phyloP scores from a whole-genome alignment of 805 yeast genomes.

The Candida methanosorbosa region DNA sequence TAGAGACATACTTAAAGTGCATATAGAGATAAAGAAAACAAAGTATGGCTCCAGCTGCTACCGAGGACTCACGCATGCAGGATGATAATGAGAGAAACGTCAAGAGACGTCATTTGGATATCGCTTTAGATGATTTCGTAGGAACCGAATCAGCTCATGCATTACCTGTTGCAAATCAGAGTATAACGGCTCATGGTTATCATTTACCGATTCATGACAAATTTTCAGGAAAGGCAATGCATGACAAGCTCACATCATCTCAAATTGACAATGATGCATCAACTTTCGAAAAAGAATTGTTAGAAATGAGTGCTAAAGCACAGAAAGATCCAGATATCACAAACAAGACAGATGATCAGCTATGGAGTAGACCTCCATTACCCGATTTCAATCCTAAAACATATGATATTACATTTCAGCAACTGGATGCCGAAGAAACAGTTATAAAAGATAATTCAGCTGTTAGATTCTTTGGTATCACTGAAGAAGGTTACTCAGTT shows the following conservation, averaged over 20 bases:
- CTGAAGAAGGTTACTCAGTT: slow-evolving; percentile 79
- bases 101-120: slow-evolving; percentile 15
- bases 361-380: slow-evolving; percentile 46
- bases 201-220: slow-evolving; percentile 15
- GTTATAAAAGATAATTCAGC: slow-evolving; percentile 45
- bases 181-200: slow-evolving; percentile 18
- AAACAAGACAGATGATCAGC: slow-evolving; percentile 17
- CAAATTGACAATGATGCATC: slow-evolving; percentile 31
- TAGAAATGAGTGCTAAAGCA: slow-evolving; percentile 32
- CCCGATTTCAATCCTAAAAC: slow-evolving; percentile 42
- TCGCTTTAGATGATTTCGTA: slow-evolving; percentile 12
- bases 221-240: background rate
- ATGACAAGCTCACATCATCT: slow-evolving; percentile 12
- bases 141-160: slow-evolving; percentile 21
- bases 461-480: slow-evolving; percentile 88
- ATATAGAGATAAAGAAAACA: no score
- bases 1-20: no score
- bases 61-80: background rate
- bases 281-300: slow-evolving; percentile 44
- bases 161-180: slow-evolving; percentile 22
- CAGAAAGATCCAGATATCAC: slow-evolving; percentile 11
- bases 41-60: no score
- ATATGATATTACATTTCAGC: slow-evolving; percentile 70
- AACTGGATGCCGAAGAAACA: slow-evolving; percentile 90
- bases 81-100: slow-evolving; percentile 3